A percentile compares a stretch with the other conserved stretches of the same genome.
Conservation (phyloP, 108 stramenopile genomes). For the Nitzschia putrida region DNA sequence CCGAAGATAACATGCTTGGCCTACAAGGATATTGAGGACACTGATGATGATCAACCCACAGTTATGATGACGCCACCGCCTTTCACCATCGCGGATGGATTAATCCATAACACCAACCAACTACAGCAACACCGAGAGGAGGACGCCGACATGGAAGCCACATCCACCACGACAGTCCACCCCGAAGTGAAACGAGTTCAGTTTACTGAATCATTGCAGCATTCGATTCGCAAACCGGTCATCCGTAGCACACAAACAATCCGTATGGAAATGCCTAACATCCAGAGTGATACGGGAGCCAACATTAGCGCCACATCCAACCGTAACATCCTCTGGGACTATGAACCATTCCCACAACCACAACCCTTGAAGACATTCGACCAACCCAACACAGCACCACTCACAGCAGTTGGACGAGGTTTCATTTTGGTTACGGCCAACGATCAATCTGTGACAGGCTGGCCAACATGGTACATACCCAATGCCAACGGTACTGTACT, state of each 20-base stretch:
- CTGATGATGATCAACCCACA: no score
- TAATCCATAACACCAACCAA: no score
- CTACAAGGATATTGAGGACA: no score
- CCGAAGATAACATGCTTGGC: no score
- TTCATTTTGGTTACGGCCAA: slow-evolving; percentile 4
- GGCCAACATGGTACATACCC: not conserved
- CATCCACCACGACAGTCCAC: no score
- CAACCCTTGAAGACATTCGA: not conserved
- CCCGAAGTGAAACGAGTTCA: no score
- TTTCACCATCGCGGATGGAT: no score
- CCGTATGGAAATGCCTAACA: not conserved
- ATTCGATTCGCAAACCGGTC: not conserved
- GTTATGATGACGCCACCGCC: no score
- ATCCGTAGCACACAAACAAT: not conserved
- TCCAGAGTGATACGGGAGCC: slow-evolving; percentile 2
- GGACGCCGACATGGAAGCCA: no score
- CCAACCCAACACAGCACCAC: not conserved
- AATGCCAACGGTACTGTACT: not conserved
- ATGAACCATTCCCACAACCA: not conserved
- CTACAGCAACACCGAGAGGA: no score
- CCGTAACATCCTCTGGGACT: not conserved
- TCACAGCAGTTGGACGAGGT: slow-evolving; percentile 1
- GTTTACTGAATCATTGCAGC: no score
- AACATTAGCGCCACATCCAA: slow-evolving; percentile 10
- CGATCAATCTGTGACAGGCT: not conserved